These are phyloP conservation scores for Aphanomyces euteiches DNA, from an alignment of 352 stramenopile species.

Conservation along the genomic window DNA sequence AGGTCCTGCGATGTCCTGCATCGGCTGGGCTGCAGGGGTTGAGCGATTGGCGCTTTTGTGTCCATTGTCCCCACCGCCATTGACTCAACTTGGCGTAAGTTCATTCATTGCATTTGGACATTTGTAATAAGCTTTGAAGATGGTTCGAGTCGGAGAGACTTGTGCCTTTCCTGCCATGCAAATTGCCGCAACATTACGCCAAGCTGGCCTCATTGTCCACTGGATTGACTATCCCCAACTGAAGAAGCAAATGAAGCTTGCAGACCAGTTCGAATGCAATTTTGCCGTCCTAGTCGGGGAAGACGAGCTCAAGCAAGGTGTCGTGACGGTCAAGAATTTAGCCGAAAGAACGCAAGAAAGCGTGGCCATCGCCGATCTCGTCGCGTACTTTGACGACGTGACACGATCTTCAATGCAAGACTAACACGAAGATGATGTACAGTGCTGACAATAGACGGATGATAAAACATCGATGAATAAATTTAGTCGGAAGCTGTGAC, in stretches of 20 bases:
- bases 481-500: too few relatives aligned
- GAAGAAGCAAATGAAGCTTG: slow-evolving; percentile 88
- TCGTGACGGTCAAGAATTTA: slow-evolving; percentile 79
- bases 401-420: background rate
- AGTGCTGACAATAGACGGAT: too few relatives aligned
- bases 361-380: slow-evolving; percentile 5
- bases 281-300: slow-evolving; percentile 72
- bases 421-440: too few relatives aligned
- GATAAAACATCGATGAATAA: too few relatives aligned
- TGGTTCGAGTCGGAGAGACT: background rate
- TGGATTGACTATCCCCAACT: slow-evolving; percentile 77
- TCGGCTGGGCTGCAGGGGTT: slow-evolving; percentile 83
- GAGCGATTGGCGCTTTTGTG: slow-evolving; percentile 68
- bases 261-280: slow-evolving; percentile 60
- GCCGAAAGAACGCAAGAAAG: slow-evolving; percentile 47
- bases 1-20: slow-evolving; percentile 55
- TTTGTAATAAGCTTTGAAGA: background rate
- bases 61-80: slow-evolving; percentile 31
- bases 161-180: slow-evolving; percentile 1
- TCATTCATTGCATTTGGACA: background rate
- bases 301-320: slow-evolving; percentile 55
- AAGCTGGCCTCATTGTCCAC: slow-evolving; percentile 63
- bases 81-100: slow-evolving; percentile 51
- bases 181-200: slow-evolving; percentile 45
- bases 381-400: slow-evolving; percentile 12